Evolutionary conservation across 768 basidiomycete species (phyloP).

Genomic region (Cubamyces sp.): DNA sequence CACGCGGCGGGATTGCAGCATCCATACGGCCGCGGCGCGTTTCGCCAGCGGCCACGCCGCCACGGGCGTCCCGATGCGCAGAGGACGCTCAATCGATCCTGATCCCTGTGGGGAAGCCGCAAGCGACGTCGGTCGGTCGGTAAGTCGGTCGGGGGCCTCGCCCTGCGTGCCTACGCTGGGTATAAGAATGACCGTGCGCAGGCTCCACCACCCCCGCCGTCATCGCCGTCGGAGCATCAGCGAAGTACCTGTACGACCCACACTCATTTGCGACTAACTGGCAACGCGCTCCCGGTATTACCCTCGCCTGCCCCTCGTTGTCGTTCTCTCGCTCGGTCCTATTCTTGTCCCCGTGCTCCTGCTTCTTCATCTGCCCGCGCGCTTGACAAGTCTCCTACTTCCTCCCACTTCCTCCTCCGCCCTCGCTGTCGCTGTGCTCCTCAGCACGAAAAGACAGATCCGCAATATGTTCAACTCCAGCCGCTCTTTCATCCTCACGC

Average conservation of each 20-base stretch:
- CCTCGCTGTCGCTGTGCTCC: background rate
- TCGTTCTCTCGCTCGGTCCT: background rate
- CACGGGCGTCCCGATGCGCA: background rate
- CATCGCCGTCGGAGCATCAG: constrained; percentile 9
- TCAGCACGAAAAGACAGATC: background rate
- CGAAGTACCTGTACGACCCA: background rate
- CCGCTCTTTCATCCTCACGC: constrained; percentile 21
- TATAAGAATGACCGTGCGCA: constrained; percentile 3
- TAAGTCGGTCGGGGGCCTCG: no score
- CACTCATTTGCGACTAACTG: background rate
- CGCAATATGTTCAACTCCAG: constrained; percentile 20
- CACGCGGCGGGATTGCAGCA: no score
- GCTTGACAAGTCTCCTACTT: background rate
- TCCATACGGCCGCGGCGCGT: no score
- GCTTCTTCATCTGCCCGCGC: no score
- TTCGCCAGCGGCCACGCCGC: background rate
- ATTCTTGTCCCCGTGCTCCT: background rate
- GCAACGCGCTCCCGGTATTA: background rate
- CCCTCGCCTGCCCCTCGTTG: background rate
- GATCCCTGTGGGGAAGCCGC: background rate
- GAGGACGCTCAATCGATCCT: background rate
- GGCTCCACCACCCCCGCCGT: background rate
- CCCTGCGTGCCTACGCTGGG: background rate
- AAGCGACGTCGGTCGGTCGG: background rate
- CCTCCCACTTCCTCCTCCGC: background rate